Conservation (phyloP, 176 grass and related monocot species). For the Aegilops umbellulata region DNA sequence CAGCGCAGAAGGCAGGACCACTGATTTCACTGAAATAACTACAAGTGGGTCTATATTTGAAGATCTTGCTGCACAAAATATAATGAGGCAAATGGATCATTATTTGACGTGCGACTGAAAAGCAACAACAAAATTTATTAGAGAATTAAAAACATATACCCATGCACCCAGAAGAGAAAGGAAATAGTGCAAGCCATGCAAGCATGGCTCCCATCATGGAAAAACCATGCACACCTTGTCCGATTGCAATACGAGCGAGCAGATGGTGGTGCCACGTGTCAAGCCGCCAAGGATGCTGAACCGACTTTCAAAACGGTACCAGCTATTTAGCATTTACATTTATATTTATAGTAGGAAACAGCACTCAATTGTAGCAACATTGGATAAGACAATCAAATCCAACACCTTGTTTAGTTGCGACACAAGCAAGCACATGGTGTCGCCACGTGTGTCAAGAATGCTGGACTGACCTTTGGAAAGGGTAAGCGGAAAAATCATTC, state of each 20-base stretch:
- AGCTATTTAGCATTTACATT: not conserved
- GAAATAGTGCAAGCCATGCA: not conserved
- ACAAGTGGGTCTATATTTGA: not conserved
- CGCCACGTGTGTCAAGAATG: not conserved
- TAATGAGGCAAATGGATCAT: not conserved
- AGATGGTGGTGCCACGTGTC: not conserved
- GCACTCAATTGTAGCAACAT: not conserved
- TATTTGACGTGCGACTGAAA: not conserved
- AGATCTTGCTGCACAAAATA: not conserved
- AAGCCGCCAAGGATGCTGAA: not conserved
- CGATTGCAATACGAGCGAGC: not conserved
- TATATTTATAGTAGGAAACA: not conserved
- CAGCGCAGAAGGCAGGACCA: not conserved
- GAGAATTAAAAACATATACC: not conserved
- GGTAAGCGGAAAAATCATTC: not conserved
- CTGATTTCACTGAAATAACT: not conserved
- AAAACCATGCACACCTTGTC: not conserved
- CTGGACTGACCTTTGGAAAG: not conserved
- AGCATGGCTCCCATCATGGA: not conserved
- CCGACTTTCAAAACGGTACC: not conserved
- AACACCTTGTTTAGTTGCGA: not conserved
- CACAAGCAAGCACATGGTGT: not conserved
- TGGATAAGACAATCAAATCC: not conserved
- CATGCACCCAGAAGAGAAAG: not conserved
- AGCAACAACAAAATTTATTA: not conserved